These are phyloP conservation scores for Clonostachys byssicola DNA, from an alignment of 2,329 filamentous ascomycete species.

Conservation along the genomic window DNA sequence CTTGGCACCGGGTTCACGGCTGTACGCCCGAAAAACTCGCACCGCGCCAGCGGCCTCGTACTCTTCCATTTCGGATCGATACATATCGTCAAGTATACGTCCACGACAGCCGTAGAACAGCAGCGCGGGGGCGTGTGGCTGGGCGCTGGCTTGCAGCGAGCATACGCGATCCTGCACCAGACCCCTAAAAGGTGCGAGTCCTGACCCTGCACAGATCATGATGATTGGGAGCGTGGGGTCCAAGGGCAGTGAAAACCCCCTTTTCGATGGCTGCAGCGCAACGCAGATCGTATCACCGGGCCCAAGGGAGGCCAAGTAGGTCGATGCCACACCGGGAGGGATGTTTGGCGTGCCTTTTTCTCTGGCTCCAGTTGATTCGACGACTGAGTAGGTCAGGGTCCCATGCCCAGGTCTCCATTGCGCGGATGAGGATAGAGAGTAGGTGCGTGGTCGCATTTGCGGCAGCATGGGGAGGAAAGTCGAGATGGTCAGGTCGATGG, in stretches of 20 bases:
- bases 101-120: too few species aligned
- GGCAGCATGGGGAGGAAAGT: not conserved
- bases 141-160: too few species aligned
- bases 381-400: too few species aligned
- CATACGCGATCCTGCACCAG: too few species aligned
- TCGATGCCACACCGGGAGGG: constrained; percentile 57
- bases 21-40: too few species aligned
- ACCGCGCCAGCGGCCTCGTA: too few species aligned
- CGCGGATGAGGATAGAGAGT: constrained; percentile 71
- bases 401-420: constrained; percentile 64
- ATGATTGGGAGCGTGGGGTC: constrained; percentile 36
- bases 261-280: too few species aligned
- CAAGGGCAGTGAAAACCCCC: constrained; percentile 26
- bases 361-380: constrained; percentile 66
- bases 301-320: constrained; percentile 49
- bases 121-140: too few species aligned
- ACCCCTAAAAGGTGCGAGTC: constrained; percentile 58
- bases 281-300: constrained; percentile 29
- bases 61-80: too few species aligned
- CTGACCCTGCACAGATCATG: constrained; percentile 47
- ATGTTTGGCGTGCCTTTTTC: constrained; percentile 58
- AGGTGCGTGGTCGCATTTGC: not conserved
- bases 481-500: not conserved
- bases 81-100: too few species aligned
- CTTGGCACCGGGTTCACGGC: too few species aligned